Percentiles rank a stretch among this genome's conserved stretches.
These are phyloP conservation scores for Syzygium syzygioides DNA, from an alignment of 441 rosid genomes.

Conservation along the genomic window DNA sequence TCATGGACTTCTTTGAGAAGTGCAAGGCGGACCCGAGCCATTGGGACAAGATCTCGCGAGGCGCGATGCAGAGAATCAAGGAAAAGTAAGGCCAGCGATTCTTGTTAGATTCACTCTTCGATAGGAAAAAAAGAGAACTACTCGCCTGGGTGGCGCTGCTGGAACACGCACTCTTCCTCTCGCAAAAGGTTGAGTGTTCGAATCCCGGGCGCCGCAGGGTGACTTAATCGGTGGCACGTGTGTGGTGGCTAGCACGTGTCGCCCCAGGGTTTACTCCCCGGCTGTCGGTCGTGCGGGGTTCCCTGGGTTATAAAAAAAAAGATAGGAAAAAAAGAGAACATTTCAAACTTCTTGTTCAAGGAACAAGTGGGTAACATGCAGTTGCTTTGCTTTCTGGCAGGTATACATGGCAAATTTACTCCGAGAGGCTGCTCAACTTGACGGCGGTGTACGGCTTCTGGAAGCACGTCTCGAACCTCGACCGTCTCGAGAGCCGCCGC, in stretches of 20 bases:
- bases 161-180: no score
- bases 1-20: slow-evolving; percentile 70
- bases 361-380: neutral
- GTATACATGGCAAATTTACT: slow-evolving; percentile 91
- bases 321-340: neutral
- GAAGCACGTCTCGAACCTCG: slow-evolving; percentile 96
- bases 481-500: slow-evolving; percentile 80
- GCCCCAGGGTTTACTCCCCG: no score
- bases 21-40: slow-evolving; percentile 57
- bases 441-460: slow-evolving; percentile 95
- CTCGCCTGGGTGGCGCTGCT: no score
- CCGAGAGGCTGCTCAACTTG: slow-evolving; percentile 78
- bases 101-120: neutral
- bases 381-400: slow-evolving; percentile 21
- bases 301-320: no score
- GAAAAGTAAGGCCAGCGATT: slow-evolving; percentile 52
- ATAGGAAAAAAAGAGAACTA: neutral
- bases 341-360: neutral
- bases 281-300: no score
- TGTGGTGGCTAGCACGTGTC: no score
- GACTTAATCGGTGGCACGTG: no score
- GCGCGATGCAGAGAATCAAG: slow-evolving; percentile 67
- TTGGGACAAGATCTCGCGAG: slow-evolving; percentile 72
- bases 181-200: no score
- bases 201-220: no score